phyloP scores from a whole-genome alignment of 1,284 basidiomycete genomes.

The Exsudoporus floridanus region DNA sequence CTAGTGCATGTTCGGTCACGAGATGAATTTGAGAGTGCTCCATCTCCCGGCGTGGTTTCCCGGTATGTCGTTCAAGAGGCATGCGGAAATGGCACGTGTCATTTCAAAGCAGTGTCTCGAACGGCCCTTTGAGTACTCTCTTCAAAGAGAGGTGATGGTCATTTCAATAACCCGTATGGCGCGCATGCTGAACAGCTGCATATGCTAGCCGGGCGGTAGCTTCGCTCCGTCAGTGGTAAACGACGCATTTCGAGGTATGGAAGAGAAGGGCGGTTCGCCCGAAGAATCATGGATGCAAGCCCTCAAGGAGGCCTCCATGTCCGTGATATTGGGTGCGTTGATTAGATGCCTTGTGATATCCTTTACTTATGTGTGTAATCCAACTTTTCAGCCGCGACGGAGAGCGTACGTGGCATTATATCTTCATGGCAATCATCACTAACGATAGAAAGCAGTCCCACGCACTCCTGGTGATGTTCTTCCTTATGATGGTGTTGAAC shows the following conservation, averaged over 20 bases:
- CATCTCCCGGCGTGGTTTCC: conserved; percentile 24
- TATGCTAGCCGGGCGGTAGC: neutral
- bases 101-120: neutral
- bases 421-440: neutral
- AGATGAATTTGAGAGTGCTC: neutral
- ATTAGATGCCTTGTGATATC: neutral
- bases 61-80: conserved; percentile 20
- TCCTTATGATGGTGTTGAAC: conserved; percentile 20
- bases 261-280: neutral
- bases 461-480: conserved; percentile 8
- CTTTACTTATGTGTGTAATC: neutral
- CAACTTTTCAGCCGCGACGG: conserved; percentile 2
- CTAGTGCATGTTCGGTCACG: neutral
- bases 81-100: neutral
- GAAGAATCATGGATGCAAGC: conserved; percentile 2
- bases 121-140: conserved; percentile 15
- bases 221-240: conserved; percentile 13
- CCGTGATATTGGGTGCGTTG: conserved; percentile 10
- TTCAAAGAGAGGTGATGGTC: neutral
- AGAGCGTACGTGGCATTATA: conserved; percentile 1
- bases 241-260: conserved; percentile 9
- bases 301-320: conserved; percentile 11
- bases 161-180: too few relatives aligned
- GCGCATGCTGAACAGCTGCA: neutral
- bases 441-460: conserved; percentile 6